Evolutionary conservation across 305 asterid genomes (phyloP).

Genomic region (Solanum aculeatissimum): DNA sequence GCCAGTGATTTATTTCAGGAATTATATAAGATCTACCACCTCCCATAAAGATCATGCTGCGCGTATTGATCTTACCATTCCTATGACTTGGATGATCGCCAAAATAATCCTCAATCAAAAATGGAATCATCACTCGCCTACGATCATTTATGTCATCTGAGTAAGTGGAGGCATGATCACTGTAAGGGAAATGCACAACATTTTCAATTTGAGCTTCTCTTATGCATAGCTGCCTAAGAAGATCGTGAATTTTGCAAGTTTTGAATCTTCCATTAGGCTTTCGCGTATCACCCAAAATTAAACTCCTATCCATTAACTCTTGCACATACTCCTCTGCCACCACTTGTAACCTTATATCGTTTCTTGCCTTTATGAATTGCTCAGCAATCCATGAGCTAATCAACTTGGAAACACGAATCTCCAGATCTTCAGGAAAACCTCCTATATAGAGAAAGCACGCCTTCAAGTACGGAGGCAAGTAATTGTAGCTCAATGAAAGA

Average conservation of each 20-base stretch:
- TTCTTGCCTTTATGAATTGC: neutral
- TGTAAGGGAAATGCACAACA: neutral
- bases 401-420: slow-evolving; percentile 9
- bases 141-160: neutral
- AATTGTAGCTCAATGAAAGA: neutral
- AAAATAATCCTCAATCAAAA: neutral
- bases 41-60: neutral
- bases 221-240: neutral
- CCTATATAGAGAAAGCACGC: neutral
- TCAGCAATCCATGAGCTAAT: slow-evolving; percentile 16
- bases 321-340: neutral
- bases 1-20: neutral
- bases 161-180: neutral
- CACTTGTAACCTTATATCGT: neutral
- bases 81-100: neutral
- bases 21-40: neutral
- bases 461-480: neutral
- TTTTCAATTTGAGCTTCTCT: neutral
- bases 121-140: neutral
- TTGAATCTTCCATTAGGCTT: neutral
- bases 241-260: neutral
- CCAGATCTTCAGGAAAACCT: neutral
- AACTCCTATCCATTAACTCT: neutral
- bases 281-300: neutral
- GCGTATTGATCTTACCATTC: neutral